Conservation (phyloP, 257 asterid species). For the Pogostemon cablin region DNA sequence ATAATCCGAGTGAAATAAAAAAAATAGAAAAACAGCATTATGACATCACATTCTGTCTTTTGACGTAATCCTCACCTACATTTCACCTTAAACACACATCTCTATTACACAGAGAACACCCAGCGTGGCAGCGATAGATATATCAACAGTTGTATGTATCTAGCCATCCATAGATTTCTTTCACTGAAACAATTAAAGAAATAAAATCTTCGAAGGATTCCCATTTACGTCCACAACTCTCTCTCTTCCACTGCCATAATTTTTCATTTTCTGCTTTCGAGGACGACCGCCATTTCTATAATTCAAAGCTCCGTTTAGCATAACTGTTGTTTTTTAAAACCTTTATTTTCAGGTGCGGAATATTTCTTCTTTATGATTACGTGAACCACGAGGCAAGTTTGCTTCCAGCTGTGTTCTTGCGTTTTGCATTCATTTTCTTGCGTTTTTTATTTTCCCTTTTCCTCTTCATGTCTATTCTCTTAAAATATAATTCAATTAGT, state of each 20-base stretch:
- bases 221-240: constrained; percentile 27
- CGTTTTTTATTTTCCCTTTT: background rate
- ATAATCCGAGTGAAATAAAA: background rate
- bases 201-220: constrained; percentile 13
- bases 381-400: constrained; percentile 26
- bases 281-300: constrained; percentile 48
- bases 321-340: constrained; percentile 12
- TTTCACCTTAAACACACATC: constrained; percentile 40
- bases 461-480: background rate
- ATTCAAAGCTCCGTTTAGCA: constrained; percentile 42
- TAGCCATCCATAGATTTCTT: constrained; percentile 35
- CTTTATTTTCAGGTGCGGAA: constrained; percentile 35
- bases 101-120: constrained; percentile 24
- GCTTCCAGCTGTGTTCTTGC: constrained; percentile 27
- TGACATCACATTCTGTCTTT: constrained; percentile 22
- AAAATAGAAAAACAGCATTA: background rate
- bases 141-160: constrained; percentile 30
- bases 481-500: constrained; percentile 26
- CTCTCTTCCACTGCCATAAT: constrained; percentile 15
- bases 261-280: constrained; percentile 33
- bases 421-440: constrained; percentile 12
- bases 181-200: constrained; percentile 24
- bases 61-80: constrained; percentile 42
- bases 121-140: constrained; percentile 30
- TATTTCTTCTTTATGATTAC: constrained; percentile 6